phyloP scores from a whole-genome alignment of 257 asterid genomes.

The Forsythia viridissima region DNA sequence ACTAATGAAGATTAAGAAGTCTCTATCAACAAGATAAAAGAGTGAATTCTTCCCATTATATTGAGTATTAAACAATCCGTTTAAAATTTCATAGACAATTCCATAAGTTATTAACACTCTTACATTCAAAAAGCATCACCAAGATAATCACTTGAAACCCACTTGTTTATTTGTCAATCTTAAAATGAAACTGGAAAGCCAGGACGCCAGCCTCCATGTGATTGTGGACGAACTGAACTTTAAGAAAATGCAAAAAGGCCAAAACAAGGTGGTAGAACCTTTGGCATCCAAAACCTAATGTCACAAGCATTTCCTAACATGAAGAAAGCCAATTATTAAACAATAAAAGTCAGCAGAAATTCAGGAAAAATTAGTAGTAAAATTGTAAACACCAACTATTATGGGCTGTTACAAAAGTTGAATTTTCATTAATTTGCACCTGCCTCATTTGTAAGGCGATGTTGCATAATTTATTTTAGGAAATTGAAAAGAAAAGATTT shows the following conservation, averaged over 20 bases:
- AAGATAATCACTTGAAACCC: not conserved
- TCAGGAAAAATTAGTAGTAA: not conserved
- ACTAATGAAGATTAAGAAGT: too few species aligned
- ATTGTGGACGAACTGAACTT: constrained; percentile 3
- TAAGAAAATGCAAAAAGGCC: constrained; percentile 12
- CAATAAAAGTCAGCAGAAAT: not conserved
- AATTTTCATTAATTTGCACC: not conserved
- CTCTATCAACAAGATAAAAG: too few species aligned
- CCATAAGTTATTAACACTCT: not conserved
- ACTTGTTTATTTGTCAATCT: not conserved
- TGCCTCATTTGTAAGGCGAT: not conserved
- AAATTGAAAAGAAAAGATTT: not conserved
- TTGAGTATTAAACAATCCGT: not conserved
- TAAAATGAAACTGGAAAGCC: not conserved
- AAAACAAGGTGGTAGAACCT: not conserved
- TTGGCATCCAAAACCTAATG: constrained; percentile 5
- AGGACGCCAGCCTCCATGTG: not conserved
- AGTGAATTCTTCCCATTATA: not conserved
- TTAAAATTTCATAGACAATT: not conserved
- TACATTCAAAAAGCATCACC: not conserved
- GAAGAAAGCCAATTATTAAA: not conserved
- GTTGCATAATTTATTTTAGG: not conserved
- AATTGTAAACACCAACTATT: not conserved
- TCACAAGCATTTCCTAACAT: not conserved
- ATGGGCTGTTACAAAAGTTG: not conserved